Conservation (phyloP, 495 filamentous ascomycete species). For the Talaromyces ruber region DNA sequence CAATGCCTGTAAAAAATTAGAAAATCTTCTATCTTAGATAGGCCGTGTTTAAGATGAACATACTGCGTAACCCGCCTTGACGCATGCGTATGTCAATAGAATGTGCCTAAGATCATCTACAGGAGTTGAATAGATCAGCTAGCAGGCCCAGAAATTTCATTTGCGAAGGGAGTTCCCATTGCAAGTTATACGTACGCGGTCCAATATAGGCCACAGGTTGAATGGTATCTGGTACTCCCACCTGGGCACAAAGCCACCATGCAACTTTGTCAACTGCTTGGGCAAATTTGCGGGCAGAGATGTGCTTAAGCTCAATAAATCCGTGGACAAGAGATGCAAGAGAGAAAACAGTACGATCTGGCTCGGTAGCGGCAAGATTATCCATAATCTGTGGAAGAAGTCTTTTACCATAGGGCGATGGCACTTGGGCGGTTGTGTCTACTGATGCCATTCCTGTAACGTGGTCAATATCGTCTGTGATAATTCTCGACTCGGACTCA, state of each 20-base stretch:
- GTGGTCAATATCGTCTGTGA: no score
- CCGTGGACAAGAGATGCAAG: neutral
- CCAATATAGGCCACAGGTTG: slow-evolving; percentile 4
- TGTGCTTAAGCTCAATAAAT: neutral
- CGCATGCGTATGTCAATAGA: slow-evolving; percentile 1
- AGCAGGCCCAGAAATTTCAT: neutral
- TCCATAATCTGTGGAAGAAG: slow-evolving; percentile 3
- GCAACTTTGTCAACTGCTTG: slow-evolving; percentile 1
- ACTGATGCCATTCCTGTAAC: no score
- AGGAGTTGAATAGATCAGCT: neutral
- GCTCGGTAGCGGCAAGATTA: neutral
- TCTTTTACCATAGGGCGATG: neutral
- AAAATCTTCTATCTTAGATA: neutral
- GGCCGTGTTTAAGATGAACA: neutral
- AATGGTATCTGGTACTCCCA: neutral
- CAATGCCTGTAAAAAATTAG: slow-evolving; percentile 11
- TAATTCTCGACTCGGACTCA: neutral
- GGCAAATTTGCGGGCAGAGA: neutral
- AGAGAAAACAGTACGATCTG: neutral
- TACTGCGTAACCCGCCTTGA: slow-evolving; percentile 3
- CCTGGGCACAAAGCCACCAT: neutral
- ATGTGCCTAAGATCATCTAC: slow-evolving; percentile 1
- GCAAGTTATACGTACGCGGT: neutral
- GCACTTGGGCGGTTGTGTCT: no score
- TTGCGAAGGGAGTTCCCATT: no score